These are phyloP conservation scores for Picochlorum sp. DNA, from an alignment of 139 green algal species.

Conservation along the genomic window DNA sequence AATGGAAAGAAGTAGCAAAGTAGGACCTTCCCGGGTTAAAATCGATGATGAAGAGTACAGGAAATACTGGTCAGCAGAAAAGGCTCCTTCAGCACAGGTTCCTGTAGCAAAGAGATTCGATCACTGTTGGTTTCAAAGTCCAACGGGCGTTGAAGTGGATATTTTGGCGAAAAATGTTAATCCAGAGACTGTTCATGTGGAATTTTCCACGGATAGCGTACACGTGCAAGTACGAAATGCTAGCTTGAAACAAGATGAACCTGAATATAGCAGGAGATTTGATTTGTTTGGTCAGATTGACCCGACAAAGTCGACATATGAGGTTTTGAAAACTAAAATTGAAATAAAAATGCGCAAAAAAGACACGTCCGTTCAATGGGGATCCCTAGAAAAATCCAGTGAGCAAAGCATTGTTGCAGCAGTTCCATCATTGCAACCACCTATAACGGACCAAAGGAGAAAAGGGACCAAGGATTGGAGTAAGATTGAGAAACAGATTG, in stretches of 20 bases:
- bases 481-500: conserved; percentile 53
- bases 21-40: not conserved
- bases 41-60: conserved; percentile 20
- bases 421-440: not conserved
- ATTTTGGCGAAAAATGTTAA: conserved; percentile 71
- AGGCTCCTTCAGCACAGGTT: conserved; percentile 1
- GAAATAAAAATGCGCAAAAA: conserved; percentile 68
- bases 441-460: conserved; percentile 1
- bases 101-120: conserved; percentile 24
- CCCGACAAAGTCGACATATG: conserved; percentile 21
- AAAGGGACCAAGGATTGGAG: conserved; percentile 45
- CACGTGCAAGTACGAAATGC: not conserved
- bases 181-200: conserved; percentile 31
- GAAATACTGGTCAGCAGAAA: conserved; percentile 28
- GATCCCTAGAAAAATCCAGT: conserved; percentile 36
- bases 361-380: conserved; percentile 36
- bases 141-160: conserved; percentile 44
- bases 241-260: conserved; percentile 8
- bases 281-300: conserved; percentile 43
- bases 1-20: not conserved
- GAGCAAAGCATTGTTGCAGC: not conserved
- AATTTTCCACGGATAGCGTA: conserved; percentile 1
- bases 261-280: conserved; percentile 50
- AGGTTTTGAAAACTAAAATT: conserved; percentile 65
- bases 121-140: conserved; percentile 75